phyloP scores from a whole-genome alignment of 371 early-diverging fungal species.

The Haplosporangium sp. region DNA sequence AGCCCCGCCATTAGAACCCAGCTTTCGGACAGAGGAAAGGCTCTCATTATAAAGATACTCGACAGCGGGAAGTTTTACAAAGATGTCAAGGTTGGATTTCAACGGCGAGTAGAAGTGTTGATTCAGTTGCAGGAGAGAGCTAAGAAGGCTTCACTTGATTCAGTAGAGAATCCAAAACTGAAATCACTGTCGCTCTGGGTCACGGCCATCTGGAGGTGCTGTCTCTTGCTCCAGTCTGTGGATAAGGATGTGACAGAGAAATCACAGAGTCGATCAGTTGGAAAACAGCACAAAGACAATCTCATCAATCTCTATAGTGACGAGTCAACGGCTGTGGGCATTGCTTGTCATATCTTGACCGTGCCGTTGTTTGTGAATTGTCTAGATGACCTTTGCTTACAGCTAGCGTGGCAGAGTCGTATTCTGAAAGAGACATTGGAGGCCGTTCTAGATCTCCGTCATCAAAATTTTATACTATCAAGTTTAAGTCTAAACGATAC shows the following conservation, averaged over 20 bases:
- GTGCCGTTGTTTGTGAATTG: conserved; percentile 38
- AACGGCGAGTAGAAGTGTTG: conserved; percentile 53
- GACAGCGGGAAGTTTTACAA: conserved; percentile 52
- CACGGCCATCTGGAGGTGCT: conserved; percentile 63
- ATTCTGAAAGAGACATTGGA: conserved; percentile 27
- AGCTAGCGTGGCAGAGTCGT: conserved; percentile 29
- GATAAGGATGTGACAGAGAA: conserved; percentile 30
- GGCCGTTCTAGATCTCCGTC: conserved; percentile 37
- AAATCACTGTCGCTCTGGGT: conserved; percentile 65
- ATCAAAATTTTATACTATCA: conserved; percentile 36
- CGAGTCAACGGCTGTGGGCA: conserved; percentile 50
- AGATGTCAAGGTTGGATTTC: conserved; percentile 50
- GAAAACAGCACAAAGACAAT: conserved; percentile 23
- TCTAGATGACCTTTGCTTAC: conserved; percentile 44
- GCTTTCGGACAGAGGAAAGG: conserved; percentile 26
- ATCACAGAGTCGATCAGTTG: not conserved
- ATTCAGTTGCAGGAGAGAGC: conserved; percentile 58
- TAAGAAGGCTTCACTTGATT: conserved; percentile 27
- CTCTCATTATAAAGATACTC: conserved; percentile 31
- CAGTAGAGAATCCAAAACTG: conserved; percentile 53
- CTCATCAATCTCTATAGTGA: conserved; percentile 52
- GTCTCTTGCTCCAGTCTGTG: conserved; percentile 61
- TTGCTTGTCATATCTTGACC: conserved; percentile 39
- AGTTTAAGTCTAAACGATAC: conserved; percentile 58
- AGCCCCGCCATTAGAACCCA: conserved; percentile 21